Evolutionary conservation across 768 basidiomycete genomes (phyloP).

Genomic region (Crassisporium funariophilum): DNA sequence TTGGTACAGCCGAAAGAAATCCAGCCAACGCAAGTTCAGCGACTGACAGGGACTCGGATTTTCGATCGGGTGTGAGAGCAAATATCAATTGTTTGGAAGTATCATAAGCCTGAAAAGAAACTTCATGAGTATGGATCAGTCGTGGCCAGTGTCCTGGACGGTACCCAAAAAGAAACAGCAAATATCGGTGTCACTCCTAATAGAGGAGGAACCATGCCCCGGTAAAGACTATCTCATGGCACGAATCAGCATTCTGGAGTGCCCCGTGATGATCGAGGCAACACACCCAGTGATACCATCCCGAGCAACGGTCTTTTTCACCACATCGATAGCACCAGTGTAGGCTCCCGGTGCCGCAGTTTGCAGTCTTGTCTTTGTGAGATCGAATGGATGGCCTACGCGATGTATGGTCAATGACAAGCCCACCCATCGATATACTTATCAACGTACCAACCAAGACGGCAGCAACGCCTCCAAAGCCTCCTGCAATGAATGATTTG

Average conservation of each 20-base stretch:
- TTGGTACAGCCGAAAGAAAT: constrained; percentile 91
- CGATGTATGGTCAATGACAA: constrained; percentile 1
- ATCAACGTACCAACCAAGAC: constrained; percentile 81
- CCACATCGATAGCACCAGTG: constrained; percentile 91
- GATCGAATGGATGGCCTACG: constrained; percentile 94
- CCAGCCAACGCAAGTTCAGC: constrained; percentile 89
- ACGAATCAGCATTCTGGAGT: constrained; percentile 4
- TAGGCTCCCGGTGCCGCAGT: constrained; percentile 89
- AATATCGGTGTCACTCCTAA: constrained; percentile 98
- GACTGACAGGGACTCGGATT: constrained; percentile 60
- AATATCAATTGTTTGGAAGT: constrained; percentile 86
- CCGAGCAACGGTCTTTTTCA: constrained; percentile 85
- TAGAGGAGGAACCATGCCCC: constrained; percentile 91
- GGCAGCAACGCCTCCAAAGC: constrained; percentile 85
- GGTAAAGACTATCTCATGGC: constrained; percentile 63
- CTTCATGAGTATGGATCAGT: background rate
- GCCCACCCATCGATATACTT: constrained; percentile 2
- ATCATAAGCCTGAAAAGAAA: constrained; percentile 84
- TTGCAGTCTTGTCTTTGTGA: constrained; percentile 95
- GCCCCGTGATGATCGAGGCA: background rate
- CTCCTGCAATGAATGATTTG: constrained; percentile 93
- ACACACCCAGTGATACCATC: constrained; percentile 88
- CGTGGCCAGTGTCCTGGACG: too few relatives aligned
- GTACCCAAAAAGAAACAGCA: constrained; percentile 96
- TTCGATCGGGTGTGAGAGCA: constrained; percentile 76